Base-by-base conservation (phyloP, 129 eudicot species). In the Centaurea solstitialis region DNA sequence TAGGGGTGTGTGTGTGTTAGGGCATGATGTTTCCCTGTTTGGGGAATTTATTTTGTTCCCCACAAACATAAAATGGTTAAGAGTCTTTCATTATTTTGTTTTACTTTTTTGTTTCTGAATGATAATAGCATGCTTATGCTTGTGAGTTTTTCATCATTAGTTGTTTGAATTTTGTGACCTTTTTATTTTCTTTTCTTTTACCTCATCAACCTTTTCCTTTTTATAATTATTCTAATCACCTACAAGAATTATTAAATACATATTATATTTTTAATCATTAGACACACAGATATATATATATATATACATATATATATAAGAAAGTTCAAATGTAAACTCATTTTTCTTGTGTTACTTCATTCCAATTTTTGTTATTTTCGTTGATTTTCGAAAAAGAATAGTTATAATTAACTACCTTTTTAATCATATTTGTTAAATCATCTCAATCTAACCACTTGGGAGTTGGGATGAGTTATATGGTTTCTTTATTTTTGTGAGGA, bases 41-140 rank as follows among this genome's bases (percentile, higher is more conserved):
- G 84, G 82, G 82, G 79, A 82, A 86, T 84, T 81, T 87, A 86
- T 86, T 88, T 81, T 89, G 92, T 81, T 86, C 92, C 90, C 92
- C 92, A 81, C 90, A 83, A 81, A 41, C 82, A 72, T 84, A 72
- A 75, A 84, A 47, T 76, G 66, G 37, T 80, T 77, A 77, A 81
- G 86, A 66, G 66, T 65, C 78, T 84, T 80, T 80, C 88, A 87
- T 87, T 80, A 88, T 86, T 74, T 88, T 75, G 81, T 86, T 89
- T 76, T 89, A 69, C 87, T 80, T 85, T 79, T 43, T 57, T 72
- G 79, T 72, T 80, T 75, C 78, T 72, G 65, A 81, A 81, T 73
- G 80, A 85, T 75, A 79, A 79, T 86, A 74, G 85, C 90, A 89
- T 89, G 88, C 85, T 81, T 70, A 89, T 86, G 88, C 83, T 81